Percentiles rank a stretch among this genome's conserved stretches.
phyloP scores from a whole-genome alignment of 306 rosid species.

The Betula pendula region DNA sequence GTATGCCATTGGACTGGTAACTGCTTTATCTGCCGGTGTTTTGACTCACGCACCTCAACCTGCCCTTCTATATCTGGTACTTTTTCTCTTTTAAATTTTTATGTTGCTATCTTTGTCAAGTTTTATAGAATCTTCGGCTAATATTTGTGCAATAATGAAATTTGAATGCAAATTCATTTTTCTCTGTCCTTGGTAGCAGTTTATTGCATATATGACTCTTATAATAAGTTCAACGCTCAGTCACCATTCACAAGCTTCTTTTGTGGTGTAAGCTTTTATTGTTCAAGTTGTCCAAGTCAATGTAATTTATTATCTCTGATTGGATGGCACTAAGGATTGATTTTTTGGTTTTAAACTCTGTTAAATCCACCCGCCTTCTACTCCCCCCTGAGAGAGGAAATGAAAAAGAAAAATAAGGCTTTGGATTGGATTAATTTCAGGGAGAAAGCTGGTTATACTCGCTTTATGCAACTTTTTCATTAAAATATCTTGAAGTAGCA shows the following conservation, averaged over 20 bases:
- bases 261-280: neutral
- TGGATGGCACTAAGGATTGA: neutral
- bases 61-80: slow-evolving; percentile 94
- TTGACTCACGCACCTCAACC: slow-evolving; percentile 96
- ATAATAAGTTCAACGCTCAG: neutral
- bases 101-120: neutral
- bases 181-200: neutral
- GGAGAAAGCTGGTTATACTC: neutral
- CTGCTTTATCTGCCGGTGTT: slow-evolving; percentile 92
- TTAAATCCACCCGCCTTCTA: neutral
- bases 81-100: slow-evolving; percentile 4
- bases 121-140: neutral
- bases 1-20: slow-evolving; percentile 83
- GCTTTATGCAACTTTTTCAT: neutral
- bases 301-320: neutral
- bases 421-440: neutral
- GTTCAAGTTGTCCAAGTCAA: neutral
- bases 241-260: neutral
- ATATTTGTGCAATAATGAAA: slow-evolving; percentile 10
- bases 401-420: neutral
- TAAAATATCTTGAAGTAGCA: neutral
- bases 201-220: neutral
- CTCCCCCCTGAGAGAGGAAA: neutral
- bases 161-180: neutral
- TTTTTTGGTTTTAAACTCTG: neutral